Evolutionary conservation across 768 basidiomycete genomes (phyloP).

Genomic region (Boletus rufocinnamomeus): DNA sequence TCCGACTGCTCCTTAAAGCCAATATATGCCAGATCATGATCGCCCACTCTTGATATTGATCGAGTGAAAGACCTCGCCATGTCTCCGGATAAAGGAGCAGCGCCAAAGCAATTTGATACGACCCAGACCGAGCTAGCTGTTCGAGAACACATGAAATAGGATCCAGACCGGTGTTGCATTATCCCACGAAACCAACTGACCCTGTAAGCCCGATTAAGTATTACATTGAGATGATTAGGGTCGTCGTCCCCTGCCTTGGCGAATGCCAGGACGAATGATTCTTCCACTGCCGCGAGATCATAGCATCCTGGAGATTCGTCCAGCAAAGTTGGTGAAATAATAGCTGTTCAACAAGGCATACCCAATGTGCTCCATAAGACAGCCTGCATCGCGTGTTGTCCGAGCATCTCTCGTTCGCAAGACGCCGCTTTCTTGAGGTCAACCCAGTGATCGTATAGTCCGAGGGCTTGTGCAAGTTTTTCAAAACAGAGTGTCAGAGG

Average conservation of each 20-base stretch:
- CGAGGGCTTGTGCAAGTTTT: constrained; percentile 65
- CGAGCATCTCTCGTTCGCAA: constrained; percentile 63
- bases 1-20: constrained; percentile 63
- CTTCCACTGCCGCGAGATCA: constrained; percentile 63
- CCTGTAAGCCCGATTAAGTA: constrained; percentile 68
- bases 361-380: constrained; percentile 72
- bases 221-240: constrained; percentile 59
- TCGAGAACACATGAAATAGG: constrained; percentile 16
- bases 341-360: constrained; percentile 29
- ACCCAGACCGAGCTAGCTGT: constrained; percentile 70
- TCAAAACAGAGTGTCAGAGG: constrained; percentile 69
- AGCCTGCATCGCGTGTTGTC: constrained; percentile 73
- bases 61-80: constrained; percentile 66
- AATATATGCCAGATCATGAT: constrained; percentile 78
- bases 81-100: constrained; percentile 66
- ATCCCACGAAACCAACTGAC: constrained; percentile 39
- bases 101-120: constrained; percentile 60
- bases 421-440: constrained; percentile 54
- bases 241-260: constrained; percentile 57
- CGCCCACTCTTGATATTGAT: constrained; percentile 74
- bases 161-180: not conserved
- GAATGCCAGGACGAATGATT: constrained; percentile 69
- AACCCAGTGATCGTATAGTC: constrained; percentile 71
- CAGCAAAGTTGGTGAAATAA: constrained; percentile 4
- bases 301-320: constrained; percentile 55